Evolutionary conservation across 2,329 filamentous ascomycete genomes (phyloP), one percentile per base, ranked within the genome.

Genomic region (Trichoderma oligosporum): DNA sequence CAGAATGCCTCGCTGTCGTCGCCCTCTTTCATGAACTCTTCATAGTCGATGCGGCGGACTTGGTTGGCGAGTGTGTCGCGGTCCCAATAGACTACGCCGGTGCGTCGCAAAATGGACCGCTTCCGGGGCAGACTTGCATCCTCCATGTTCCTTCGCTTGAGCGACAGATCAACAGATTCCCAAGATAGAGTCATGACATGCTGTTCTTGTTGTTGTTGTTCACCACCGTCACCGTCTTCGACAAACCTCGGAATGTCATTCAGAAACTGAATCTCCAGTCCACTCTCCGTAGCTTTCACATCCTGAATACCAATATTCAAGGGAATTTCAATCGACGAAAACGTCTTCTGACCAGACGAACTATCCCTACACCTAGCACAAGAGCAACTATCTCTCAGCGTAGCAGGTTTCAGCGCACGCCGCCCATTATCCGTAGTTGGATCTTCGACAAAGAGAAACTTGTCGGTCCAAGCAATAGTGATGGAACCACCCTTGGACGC

Each of bases 21-120:
- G 0, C 70, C 65, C 44, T 82, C 82, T 16, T 73, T 67, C 78
- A 95, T 87, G 72, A 91, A 97, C 36, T 85, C 83, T 0, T 82
- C 67, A 71, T 88, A 96, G 54, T 84, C 76, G 41, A 94, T 76
- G 71, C 81, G 84, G 47, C 76, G 73, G 9, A 84, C 74, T n/a
- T 78, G 71, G 7, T 65, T 46, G 59, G 64, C 61, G 49, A 76
- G 77, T 0, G 35, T 63, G 0, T 60, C 42, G 3, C 62, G 64
- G 62, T 80, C 71, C 80, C 80, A 82, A 60, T 71, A 66, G 2
- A 62, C 65, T 31, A 71, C 64, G 3, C 71, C 71, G 1, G 70
- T 71, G 27, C 68, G 70, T 12, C 61, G 61, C 25, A 70, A 64
- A 33, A 73, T 60, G 12, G 67, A 60, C 31, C 65, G 63, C 24